Percentiles rank a stretch among this genome's conserved stretches.
Conservation (phyloP, 1,284 basidiomycete species). For the Apiotrichum porosum region DNA sequence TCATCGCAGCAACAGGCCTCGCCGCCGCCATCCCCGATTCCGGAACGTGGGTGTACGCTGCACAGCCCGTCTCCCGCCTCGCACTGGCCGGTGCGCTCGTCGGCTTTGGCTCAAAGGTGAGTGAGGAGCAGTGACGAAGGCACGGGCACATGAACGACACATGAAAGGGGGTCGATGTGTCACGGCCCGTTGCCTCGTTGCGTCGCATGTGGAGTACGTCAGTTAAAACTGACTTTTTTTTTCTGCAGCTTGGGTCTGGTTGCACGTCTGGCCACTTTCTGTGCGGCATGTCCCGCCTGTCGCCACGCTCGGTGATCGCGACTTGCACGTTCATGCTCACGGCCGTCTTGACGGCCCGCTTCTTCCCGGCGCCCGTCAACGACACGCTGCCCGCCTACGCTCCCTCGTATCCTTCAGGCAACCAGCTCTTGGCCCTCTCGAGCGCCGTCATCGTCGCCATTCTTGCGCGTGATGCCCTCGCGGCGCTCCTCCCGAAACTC, state of each 20-base stretch:
- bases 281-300: slow-evolving; percentile 60
- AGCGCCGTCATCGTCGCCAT: slow-evolving; percentile 44
- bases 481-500: neutral
- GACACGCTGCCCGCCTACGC: slow-evolving; percentile 10
- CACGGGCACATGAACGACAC: too few species aligned
- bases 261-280: slow-evolving; percentile 59
- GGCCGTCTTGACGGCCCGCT: slow-evolving; percentile 51
- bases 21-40: slow-evolving; percentile 51
- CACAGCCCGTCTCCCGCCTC: slow-evolving; percentile 35
- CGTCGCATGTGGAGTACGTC: too few species aligned
- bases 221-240: neutral
- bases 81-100: slow-evolving; percentile 58
- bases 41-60: slow-evolving; percentile 50
- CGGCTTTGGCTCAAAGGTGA: slow-evolving; percentile 61
- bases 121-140: too few species aligned
- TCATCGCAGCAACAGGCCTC: slow-evolving; percentile 20
- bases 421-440: slow-evolving; percentile 52
- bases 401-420: slow-evolving; percentile 7
- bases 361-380: slow-evolving; percentile 37
- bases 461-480: neutral
- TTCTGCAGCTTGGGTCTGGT: slow-evolving; percentile 8
- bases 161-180: too few species aligned
- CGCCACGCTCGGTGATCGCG: slow-evolving; percentile 54
- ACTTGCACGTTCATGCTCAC: slow-evolving; percentile 58
- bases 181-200: too few species aligned